phyloP scores from a whole-genome alignment of 2,329 filamentous ascomycete species.

The Aquanectria penicillioides region DNA sequence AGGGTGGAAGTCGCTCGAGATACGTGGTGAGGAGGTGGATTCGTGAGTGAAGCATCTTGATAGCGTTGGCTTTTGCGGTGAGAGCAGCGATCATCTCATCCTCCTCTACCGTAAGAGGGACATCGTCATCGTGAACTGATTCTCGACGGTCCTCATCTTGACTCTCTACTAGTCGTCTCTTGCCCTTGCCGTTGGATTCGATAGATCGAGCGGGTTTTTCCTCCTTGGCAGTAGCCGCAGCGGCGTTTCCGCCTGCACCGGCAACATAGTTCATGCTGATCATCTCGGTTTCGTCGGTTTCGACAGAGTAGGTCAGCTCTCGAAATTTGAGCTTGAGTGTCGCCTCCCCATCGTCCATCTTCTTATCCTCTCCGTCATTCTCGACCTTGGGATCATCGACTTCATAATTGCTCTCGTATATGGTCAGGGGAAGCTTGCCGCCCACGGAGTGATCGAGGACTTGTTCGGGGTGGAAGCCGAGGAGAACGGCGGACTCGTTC shows the following conservation, averaged over 20 bases:
- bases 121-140: slow-evolving; percentile 50
- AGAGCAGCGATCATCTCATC: slow-evolving; percentile 73
- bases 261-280: slow-evolving; percentile 96
- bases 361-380: slow-evolving; percentile 71
- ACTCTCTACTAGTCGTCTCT: slow-evolving; percentile 54
- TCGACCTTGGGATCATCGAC: slow-evolving; percentile 64
- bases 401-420: slow-evolving; percentile 88
- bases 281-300: slow-evolving; percentile 97
- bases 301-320: slow-evolving; percentile 85
- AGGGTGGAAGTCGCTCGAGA: slow-evolving; percentile 75
- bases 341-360: slow-evolving; percentile 73
- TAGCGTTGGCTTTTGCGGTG: slow-evolving; percentile 89
- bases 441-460: slow-evolving; percentile 66
- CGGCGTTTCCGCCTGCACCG: slow-evolving; percentile 79
- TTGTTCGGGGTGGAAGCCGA: slow-evolving; percentile 83
- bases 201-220: slow-evolving; percentile 54
- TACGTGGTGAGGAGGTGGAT: slow-evolving; percentile 80
- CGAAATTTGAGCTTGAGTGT: slow-evolving; percentile 77
- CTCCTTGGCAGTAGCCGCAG: slow-evolving; percentile 67
- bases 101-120: slow-evolving; percentile 65
- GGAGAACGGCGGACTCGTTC: slow-evolving; percentile 87
- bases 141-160: slow-evolving; percentile 39
- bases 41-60: slow-evolving; percentile 89
- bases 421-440: slow-evolving; percentile 86
- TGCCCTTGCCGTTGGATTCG: slow-evolving; percentile 63